phyloP scores from a whole-genome alignment of 495 filamentous ascomycete species.

The Lophium mytilinum region DNA sequence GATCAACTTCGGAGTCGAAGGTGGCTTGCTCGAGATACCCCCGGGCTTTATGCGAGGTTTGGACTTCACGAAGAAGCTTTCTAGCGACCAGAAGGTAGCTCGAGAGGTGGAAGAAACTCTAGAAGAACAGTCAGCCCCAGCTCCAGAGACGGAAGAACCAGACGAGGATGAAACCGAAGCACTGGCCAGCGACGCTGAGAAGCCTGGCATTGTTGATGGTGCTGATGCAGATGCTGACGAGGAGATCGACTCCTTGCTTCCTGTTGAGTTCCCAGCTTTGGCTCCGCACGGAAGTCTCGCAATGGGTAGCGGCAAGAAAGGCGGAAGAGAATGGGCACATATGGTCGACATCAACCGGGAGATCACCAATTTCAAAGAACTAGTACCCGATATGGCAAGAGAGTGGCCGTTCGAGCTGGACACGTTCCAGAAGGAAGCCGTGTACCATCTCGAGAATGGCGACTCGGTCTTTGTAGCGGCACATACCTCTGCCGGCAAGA shows the following conservation, averaged over 20 bases:
- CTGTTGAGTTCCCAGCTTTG: constrained; percentile 85
- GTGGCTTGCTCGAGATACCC: constrained; percentile 69
- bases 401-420: constrained; percentile 97
- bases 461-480: constrained; percentile 99
- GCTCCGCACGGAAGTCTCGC: constrained; percentile 76
- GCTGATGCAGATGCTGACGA: constrained; percentile 51
- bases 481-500: constrained; percentile 96
- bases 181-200: constrained; percentile 6
- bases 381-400: constrained; percentile 92
- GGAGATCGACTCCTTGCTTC: constrained; percentile 84
- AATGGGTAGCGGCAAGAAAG: constrained; percentile 58
- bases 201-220: constrained; percentile 23
- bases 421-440: constrained; percentile 95
- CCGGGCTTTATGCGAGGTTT: constrained; percentile 79
- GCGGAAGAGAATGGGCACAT: constrained; percentile 89
- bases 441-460: constrained; percentile 92
- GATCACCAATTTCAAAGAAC: constrained; percentile 81
- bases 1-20: constrained; percentile 70
- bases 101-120: constrained; percentile 69
- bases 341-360: constrained; percentile 91
- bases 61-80: constrained; percentile 57
- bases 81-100: constrained; percentile 48
- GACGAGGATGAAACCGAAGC: constrained; percentile 35
- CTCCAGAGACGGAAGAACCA: constrained; percentile 37
- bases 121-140: constrained; percentile 52